Evolutionary conservation across 2,329 filamentous ascomycete genomes (phyloP).

Genomic region (Penicillium griseofulvum): DNA sequence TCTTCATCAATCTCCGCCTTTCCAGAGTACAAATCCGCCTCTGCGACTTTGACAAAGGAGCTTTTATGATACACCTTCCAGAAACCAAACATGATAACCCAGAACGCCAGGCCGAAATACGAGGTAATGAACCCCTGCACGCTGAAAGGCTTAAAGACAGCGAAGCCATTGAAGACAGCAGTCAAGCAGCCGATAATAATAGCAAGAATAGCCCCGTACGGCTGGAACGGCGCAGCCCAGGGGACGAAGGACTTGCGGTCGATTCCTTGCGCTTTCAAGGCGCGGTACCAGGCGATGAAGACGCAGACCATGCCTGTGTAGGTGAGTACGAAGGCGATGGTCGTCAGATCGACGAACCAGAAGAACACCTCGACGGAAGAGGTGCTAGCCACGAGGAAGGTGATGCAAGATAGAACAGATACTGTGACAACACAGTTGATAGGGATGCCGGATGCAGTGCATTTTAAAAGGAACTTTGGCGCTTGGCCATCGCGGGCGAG

Average conservation of each 20-base stretch:
- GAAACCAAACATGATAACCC: slow-evolving; percentile 42
- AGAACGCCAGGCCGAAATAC: slow-evolving; percentile 48
- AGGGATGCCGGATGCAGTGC: slow-evolving; percentile 63
- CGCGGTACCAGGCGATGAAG: slow-evolving; percentile 69
- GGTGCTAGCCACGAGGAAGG: slow-evolving; percentile 67
- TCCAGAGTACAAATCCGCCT: slow-evolving; percentile 33
- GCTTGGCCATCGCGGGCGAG: slow-evolving; percentile 51
- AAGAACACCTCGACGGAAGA: slow-evolving; percentile 63
- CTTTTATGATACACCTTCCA: slow-evolving; percentile 35
- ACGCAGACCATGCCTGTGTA: slow-evolving; percentile 66
- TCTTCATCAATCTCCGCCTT: slow-evolving; percentile 37
- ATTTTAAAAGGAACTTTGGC: slow-evolving; percentile 56
- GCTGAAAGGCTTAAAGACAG: slow-evolving; percentile 40
- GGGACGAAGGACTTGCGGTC: slow-evolving; percentile 62
- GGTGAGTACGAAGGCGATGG: slow-evolving; percentile 29
- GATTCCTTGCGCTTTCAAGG: slow-evolving; percentile 66
- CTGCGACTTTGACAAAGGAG: slow-evolving; percentile 25
- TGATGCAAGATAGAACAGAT: slow-evolving; percentile 63
- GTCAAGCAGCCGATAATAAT: slow-evolving; percentile 52
- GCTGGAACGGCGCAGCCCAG: slow-evolving; percentile 66
- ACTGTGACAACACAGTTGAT: slow-evolving; percentile 67
- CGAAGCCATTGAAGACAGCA: slow-evolving; percentile 66
- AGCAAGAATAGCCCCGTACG: slow-evolving; percentile 66
- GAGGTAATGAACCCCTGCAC: slow-evolving; percentile 51
- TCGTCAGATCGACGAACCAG: slow-evolving; percentile 65